A percentile compares a stretch with the other conserved stretches of the same genome.
These are phyloP conservation scores for Fusarium verrucosum DNA, from an alignment of 2,329 filamentous ascomycete species.

Conservation along the genomic window DNA sequence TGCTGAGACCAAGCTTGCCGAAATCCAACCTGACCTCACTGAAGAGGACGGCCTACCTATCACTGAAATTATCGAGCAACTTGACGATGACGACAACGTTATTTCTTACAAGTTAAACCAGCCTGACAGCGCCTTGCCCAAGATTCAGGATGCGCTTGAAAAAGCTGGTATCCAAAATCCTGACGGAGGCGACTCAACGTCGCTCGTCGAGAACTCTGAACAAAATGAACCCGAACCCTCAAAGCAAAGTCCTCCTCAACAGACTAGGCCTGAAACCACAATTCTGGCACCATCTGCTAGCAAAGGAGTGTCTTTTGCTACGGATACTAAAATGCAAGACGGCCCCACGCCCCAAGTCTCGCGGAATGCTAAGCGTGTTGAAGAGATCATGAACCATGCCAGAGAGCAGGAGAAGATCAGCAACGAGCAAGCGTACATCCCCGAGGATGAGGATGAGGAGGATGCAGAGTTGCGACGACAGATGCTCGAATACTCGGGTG, in stretches of 20 bases:
- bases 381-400: constrained; percentile 66
- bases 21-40: constrained; percentile 67
- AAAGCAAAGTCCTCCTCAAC: neutral
- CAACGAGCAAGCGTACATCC: constrained; percentile 63
- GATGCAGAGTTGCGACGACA: constrained; percentile 83
- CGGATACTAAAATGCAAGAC: constrained; percentile 64
- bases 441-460: constrained; percentile 79
- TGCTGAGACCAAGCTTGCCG: constrained; percentile 75
- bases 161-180: constrained; percentile 76
- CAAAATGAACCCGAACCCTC: constrained; percentile 1
- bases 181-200: constrained; percentile 17
- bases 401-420: constrained; percentile 62
- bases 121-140: constrained; percentile 73
- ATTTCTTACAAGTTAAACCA: constrained; percentile 71
- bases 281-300: constrained; percentile 44
- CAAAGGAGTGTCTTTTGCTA: constrained; percentile 71
- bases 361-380: constrained; percentile 58
- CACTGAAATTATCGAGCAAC: constrained; percentile 89
- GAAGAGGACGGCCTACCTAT: constrained; percentile 79
- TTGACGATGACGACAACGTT: constrained; percentile 91
- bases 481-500: constrained; percentile 92
- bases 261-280: constrained; percentile 4
- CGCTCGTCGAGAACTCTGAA: neutral
- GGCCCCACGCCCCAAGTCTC: constrained; percentile 50
- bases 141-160: constrained; percentile 75